Percentiles rank a stretch among this genome's conserved stretches.
Evolutionary conservation across 1,284 basidiomycete species (phyloP).

Genomic region (Trametes pubescens): DNA sequence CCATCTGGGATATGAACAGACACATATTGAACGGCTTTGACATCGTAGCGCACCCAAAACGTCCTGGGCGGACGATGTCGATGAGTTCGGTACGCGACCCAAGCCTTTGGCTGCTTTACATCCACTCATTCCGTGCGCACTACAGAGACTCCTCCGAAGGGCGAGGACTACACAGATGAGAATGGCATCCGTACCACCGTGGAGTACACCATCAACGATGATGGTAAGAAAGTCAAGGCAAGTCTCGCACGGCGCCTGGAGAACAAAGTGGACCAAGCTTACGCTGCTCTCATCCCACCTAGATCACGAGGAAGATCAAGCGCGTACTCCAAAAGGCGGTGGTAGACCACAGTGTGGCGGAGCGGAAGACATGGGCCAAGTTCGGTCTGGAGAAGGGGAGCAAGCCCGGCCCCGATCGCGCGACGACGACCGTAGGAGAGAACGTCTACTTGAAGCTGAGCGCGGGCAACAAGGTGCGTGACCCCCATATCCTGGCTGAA

Average conservation of each 20-base stretch:
- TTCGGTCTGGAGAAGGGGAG: slow-evolving; percentile 95
- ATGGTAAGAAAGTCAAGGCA: slow-evolving; percentile 96
- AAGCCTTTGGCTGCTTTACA: neutral
- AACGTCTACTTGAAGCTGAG: slow-evolving; percentile 87
- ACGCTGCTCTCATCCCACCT: slow-evolving; percentile 3
- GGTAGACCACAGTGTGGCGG: slow-evolving; percentile 93
- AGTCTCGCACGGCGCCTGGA: slow-evolving; percentile 26
- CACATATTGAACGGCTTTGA: neutral
- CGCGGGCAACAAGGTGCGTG: slow-evolving; percentile 82
- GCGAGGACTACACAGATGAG: slow-evolving; percentile 80
- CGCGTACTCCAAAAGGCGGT: slow-evolving; percentile 91
- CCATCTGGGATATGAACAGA: neutral
- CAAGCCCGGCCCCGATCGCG: slow-evolving; percentile 88
- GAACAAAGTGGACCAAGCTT: neutral
- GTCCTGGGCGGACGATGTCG: slow-evolving; percentile 86
- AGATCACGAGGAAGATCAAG: slow-evolving; percentile 90
- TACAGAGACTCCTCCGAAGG: slow-evolving; percentile 49
- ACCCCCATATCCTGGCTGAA: neutral
- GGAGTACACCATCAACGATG: slow-evolving; percentile 89
- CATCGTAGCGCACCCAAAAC: slow-evolving; percentile 56
- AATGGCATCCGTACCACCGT: slow-evolving; percentile 90
- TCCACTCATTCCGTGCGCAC: neutral
- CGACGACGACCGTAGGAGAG: slow-evolving; percentile 97
- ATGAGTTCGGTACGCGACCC: slow-evolving; percentile 65
- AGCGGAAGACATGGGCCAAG: slow-evolving; percentile 93